Conservation (phyloP, 352 stramenopile genomes). For the Phytophthora pseudosyringae region DNA sequence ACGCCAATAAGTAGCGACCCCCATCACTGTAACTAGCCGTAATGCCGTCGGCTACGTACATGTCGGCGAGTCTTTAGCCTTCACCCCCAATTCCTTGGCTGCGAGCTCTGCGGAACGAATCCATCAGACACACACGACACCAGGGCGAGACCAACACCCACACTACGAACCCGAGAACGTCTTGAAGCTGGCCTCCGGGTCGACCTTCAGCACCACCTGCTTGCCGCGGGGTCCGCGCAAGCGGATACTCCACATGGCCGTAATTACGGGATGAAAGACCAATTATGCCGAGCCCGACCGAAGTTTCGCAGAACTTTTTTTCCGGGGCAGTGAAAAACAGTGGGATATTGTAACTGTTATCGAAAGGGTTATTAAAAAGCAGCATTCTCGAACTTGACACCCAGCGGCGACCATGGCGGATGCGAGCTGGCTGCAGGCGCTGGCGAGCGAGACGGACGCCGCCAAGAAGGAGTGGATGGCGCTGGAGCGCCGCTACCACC, state of each 20-base stretch:
- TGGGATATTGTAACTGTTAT: too few species aligned
- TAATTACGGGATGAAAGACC: background rate
- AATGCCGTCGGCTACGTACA: slow-evolving; percentile 41
- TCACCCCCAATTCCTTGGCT: slow-evolving; percentile 50
- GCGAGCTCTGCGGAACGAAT: slow-evolving; percentile 43
- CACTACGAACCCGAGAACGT: slow-evolving; percentile 59
- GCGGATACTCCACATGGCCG: slow-evolving; percentile 67
- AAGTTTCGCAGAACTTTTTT: slow-evolving; percentile 30
- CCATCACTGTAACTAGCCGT: background rate
- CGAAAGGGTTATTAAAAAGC: background rate
- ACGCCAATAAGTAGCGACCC: background rate
- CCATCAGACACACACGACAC: slow-evolving; percentile 5
- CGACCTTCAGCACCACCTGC: slow-evolving; percentile 56
- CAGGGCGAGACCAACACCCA: background rate
- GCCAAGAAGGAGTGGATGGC: slow-evolving; percentile 68
- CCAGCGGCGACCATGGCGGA: slow-evolving; percentile 14
- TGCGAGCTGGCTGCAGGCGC: slow-evolving; percentile 33
- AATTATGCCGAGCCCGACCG: background rate
- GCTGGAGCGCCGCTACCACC: slow-evolving; percentile 70
- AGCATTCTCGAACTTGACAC: slow-evolving; percentile 18
- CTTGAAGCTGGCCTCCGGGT: slow-evolving; percentile 42
- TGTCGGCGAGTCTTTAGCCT: slow-evolving; percentile 45
- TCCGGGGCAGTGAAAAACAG: slow-evolving; percentile 10
- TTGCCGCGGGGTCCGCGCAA: slow-evolving; percentile 67
- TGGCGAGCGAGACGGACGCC: slow-evolving; percentile 42